These are phyloP conservation scores for Microdochium paspali DNA, from an alignment of 2,329 filamentous ascomycete species.

Conservation along the genomic window DNA sequence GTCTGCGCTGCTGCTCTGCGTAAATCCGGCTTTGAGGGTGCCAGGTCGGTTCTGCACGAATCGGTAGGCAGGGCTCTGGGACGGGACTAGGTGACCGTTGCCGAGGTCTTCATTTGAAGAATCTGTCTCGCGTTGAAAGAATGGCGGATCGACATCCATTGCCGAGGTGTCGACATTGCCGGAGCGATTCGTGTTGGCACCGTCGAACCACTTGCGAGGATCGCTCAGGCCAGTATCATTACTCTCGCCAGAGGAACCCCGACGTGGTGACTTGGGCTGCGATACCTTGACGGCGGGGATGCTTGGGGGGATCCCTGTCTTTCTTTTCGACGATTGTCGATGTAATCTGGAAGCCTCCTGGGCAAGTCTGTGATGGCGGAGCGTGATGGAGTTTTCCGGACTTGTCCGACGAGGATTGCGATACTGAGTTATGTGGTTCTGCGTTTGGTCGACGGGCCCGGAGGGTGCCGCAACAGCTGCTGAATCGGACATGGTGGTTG, in stretches of 20 bases:
- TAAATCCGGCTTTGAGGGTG: slow-evolving; percentile 19
- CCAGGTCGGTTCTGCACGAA: slow-evolving; percentile 11
- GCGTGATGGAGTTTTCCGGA: slow-evolving; percentile 35
- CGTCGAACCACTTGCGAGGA: slow-evolving; percentile 44
- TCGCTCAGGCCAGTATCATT: slow-evolving; percentile 39
- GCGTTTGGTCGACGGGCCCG: slow-evolving; percentile 10
- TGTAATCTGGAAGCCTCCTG: slow-evolving; percentile 25
- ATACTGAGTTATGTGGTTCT: slow-evolving; percentile 11
- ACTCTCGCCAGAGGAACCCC: slow-evolving; percentile 40
- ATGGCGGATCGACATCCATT: slow-evolving; percentile 48
- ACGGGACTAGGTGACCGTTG: slow-evolving; percentile 9
- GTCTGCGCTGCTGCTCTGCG: slow-evolving; percentile 54
- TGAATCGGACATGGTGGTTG: slow-evolving; percentile 11
- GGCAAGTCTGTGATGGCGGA: slow-evolving; percentile 34
- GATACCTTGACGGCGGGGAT: slow-evolving; percentile 2
- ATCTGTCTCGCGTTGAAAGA: slow-evolving; percentile 43
- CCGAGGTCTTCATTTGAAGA: slow-evolving; percentile 36
- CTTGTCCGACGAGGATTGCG: slow-evolving; percentile 26
- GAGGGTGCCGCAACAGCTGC: slow-evolving; percentile 10
- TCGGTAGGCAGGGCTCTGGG: slow-evolving; percentile 14
- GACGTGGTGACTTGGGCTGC: slow-evolving; percentile 12
- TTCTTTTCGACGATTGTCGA: slow-evolving; percentile 2
- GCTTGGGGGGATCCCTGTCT: slow-evolving; percentile 5
- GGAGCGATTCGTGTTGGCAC: slow-evolving; percentile 39
- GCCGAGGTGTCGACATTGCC: slow-evolving; percentile 27